A percentile compares a stretch with the other conserved stretches of the same genome.
Conservation (phyloP, 805 yeast species). For the Komagataella pseudopastoris region DNA sequence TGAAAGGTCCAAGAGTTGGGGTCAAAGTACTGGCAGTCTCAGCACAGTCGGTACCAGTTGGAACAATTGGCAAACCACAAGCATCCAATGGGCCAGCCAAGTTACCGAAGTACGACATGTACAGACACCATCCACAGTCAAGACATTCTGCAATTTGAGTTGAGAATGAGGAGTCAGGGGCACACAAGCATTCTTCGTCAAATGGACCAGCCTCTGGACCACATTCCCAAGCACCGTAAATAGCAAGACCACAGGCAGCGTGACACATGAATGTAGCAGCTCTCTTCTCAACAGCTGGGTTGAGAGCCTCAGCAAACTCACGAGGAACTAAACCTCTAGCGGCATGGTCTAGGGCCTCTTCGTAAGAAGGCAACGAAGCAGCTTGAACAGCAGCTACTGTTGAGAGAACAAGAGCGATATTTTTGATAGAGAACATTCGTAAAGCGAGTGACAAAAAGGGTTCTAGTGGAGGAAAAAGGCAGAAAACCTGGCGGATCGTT, state of each 20-base stretch:
- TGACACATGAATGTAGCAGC: background rate
- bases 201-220: conserved; percentile 1
- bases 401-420: background rate
- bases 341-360: background rate
- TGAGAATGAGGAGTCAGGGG: conserved; percentile 2
- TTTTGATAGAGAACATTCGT: background rate
- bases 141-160: conserved; percentile 3
- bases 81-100: conserved; percentile 11
- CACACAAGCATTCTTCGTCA: conserved; percentile 6
- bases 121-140: conserved; percentile 4
- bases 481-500: background rate
- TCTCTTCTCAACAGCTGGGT: background rate
- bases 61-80: conserved; percentile 12
- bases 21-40: background rate
- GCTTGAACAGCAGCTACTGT: background rate
- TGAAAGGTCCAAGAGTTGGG: background rate
- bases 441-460: background rate
- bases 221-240: background rate
- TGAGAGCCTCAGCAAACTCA: background rate
- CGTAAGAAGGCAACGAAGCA: background rate
- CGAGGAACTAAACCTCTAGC: background rate
- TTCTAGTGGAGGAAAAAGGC: background rate
- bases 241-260: background rate
- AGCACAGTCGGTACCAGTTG: conserved; percentile 12
- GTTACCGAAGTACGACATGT: background rate